A percentile compares a stretch with the other conserved stretches of the same genome.
phyloP scores from a whole-genome alignment of 805 yeast species.

The Saccharomycopsis guyanensis region DNA sequence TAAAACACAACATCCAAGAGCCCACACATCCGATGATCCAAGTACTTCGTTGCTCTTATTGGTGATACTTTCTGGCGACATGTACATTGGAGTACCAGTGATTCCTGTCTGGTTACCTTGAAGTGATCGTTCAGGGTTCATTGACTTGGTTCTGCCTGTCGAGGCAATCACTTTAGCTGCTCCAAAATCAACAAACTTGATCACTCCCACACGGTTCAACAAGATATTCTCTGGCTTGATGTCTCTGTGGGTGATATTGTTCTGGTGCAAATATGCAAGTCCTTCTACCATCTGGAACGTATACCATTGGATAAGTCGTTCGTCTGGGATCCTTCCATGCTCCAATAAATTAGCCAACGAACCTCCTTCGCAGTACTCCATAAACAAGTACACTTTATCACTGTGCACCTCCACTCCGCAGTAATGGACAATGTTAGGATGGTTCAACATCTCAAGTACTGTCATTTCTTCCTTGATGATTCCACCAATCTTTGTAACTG shows the following conservation, averaged over 20 bases:
- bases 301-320: slow-evolving; percentile 82
- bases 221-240: slow-evolving; percentile 81
- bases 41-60: slow-evolving; percentile 43
- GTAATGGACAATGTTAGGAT: slow-evolving; percentile 94
- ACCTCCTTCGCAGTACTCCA: slow-evolving; percentile 97
- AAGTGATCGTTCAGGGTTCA: background rate
- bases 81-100: slow-evolving; percentile 98
- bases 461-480: slow-evolving; percentile 95
- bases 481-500: slow-evolving; percentile 77
- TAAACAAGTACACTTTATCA: slow-evolving; percentile 88
- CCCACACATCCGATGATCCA: slow-evolving; percentile 76
- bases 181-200: slow-evolving; percentile 92
- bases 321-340: slow-evolving; percentile 94
- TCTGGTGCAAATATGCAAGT: slow-evolving; percentile 84
- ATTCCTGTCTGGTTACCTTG: slow-evolving; percentile 32
- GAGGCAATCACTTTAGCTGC: slow-evolving; percentile 70
- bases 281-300: slow-evolving; percentile 93
- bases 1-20: slow-evolving; percentile 89
- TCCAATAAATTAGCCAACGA: slow-evolving; percentile 78
- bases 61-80: slow-evolving; percentile 95
- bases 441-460: slow-evolving; percentile 87
- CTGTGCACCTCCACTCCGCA: slow-evolving; percentile 97
- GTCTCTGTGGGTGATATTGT: slow-evolving; percentile 95
- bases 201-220: slow-evolving; percentile 25
- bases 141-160: slow-evolving; percentile 14